Evolutionary conservation across 2,329 filamentous ascomycete genomes (phyloP).

Genomic region (Lecanicillium sp.): DNA sequence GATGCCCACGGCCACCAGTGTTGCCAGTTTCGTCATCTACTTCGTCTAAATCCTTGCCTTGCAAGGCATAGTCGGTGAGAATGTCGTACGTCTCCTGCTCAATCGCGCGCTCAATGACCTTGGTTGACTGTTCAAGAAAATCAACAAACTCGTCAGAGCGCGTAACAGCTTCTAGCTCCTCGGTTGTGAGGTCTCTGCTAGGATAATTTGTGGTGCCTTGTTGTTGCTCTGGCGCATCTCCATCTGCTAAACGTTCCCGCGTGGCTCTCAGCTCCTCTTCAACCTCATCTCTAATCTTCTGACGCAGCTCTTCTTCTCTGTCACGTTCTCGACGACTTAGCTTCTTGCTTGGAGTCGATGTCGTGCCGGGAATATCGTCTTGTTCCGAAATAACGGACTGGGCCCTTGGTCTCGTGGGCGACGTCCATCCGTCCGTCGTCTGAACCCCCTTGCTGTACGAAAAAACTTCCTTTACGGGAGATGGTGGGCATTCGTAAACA

Average conservation of each 20-base stretch:
- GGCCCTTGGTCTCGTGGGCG: constrained; percentile 38
- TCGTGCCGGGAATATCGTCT: constrained; percentile 48
- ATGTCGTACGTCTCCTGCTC: constrained; percentile 92
- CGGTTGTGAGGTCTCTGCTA: constrained; percentile 67
- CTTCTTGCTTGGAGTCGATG: constrained; percentile 60
- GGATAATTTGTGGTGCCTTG: constrained; percentile 54
- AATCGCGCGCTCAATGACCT: constrained; percentile 90
- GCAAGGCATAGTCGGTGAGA: constrained; percentile 84
- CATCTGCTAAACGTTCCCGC: constrained; percentile 50
- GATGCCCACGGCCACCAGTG: constrained; percentile 60
- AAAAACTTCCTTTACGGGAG: constrained; percentile 73
- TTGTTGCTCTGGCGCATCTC: constrained; percentile 16
- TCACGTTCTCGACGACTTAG: constrained; percentile 72
- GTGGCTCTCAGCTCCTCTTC: constrained; percentile 82
- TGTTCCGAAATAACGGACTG: constrained; percentile 46
- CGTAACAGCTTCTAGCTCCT: constrained; percentile 85
- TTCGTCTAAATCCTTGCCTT: constrained; percentile 67
- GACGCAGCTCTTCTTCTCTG: constrained; percentile 80
- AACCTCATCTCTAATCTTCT: constrained; percentile 79
- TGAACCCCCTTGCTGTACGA: constrained; percentile 98
- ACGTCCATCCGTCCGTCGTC: constrained; percentile 69
- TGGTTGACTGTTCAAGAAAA: constrained; percentile 91
- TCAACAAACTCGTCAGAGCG: constrained; percentile 90
- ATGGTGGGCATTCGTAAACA: constrained; percentile 72
- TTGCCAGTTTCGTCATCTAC: constrained; percentile 73